phyloP scores from a whole-genome alignment of 1,284 basidiomycete genomes.

The Austropuccinia psidii region DNA sequence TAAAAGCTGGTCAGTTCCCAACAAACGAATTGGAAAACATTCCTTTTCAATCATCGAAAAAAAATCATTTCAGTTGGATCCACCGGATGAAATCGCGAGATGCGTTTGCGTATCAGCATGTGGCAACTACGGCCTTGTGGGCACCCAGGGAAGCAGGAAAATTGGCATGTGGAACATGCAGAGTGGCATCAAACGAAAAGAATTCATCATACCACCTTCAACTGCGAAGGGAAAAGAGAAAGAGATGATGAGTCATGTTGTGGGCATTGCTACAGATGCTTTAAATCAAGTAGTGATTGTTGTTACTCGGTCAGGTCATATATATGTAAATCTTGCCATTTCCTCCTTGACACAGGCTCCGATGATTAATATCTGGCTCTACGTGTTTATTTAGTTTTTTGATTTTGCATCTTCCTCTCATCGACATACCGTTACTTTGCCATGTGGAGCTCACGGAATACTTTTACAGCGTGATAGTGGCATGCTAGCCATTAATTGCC shows the following conservation, averaged over 20 bases:
- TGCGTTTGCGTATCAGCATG: slow-evolving; percentile 84
- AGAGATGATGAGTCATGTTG: slow-evolving; percentile 54
- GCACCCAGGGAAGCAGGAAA: slow-evolving; percentile 63
- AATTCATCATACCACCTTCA: slow-evolving; percentile 59
- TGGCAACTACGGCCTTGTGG: slow-evolving; percentile 86
- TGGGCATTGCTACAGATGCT: slow-evolving; percentile 76
- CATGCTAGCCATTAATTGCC: slow-evolving; percentile 73
- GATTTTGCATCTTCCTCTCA: slow-evolving; percentile 80
- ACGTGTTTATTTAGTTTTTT: slow-evolving; percentile 69
- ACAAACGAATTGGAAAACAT: slow-evolving; percentile 69
- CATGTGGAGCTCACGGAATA: slow-evolving; percentile 64
- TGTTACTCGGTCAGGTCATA: slow-evolving; percentile 74
- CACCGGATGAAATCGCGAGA: slow-evolving; percentile 53
- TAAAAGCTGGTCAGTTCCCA: slow-evolving; percentile 75
- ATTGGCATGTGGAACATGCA: slow-evolving; percentile 94
- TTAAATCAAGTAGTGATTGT: slow-evolving; percentile 74
- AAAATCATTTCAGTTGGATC: slow-evolving; percentile 48
- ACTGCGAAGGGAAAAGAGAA: slow-evolving; percentile 52
- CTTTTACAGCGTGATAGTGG: slow-evolving; percentile 75
- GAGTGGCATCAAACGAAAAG: slow-evolving; percentile 75
- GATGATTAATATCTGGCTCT: slow-evolving; percentile 3
- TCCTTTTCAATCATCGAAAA: slow-evolving; percentile 48
- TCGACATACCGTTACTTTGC: slow-evolving; percentile 60
- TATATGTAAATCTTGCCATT: slow-evolving; percentile 59
- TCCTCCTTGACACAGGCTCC: background rate